phyloP scores from a whole-genome alignment of 495 filamentous ascomycete genomes.

The Margaritispora aquatica region DNA sequence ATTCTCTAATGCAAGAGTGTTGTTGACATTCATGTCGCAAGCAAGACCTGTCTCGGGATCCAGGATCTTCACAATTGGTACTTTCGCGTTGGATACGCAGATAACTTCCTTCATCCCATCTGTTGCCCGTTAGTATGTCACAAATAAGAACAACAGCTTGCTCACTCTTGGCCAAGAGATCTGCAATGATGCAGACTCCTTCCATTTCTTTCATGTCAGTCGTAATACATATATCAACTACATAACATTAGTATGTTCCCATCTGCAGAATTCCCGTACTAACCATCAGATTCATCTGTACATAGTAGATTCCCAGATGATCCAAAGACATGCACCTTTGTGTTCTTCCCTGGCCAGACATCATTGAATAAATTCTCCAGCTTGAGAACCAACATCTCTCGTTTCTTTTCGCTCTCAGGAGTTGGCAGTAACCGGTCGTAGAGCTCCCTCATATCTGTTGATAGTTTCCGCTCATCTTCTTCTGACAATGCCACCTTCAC shows the following conservation, averaged over 20 bases:
- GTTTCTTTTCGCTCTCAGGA: constrained; percentile 66
- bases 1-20: constrained; percentile 88
- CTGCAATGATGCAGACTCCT: constrained; percentile 79
- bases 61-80: constrained; percentile 98
- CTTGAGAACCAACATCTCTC: constrained; percentile 73
- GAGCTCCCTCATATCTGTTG: constrained; percentile 71
- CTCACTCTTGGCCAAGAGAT: constrained; percentile 78
- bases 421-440: constrained; percentile 84
- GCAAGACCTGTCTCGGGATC: constrained; percentile 85
- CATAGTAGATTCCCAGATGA: constrained; percentile 94
- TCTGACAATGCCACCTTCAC: constrained; percentile 57
- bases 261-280: constrained; percentile 25
- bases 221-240: constrained; percentile 96
- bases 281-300: constrained; percentile 95
- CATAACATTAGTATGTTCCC: constrained; percentile 26
- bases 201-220: constrained; percentile 83
- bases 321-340: constrained; percentile 89
- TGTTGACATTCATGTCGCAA: constrained; percentile 99
- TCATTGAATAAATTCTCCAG: constrained; percentile 79
- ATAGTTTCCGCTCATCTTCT: constrained; percentile 72
- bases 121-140: constrained; percentile 28
- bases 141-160: background rate
- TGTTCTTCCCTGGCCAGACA: constrained; percentile 86
- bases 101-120: constrained; percentile 95
- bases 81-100: constrained; percentile 88